Conservation (phyloP, 768 basidiomycete genomes). For the Suillus subalutaceus region DNA sequence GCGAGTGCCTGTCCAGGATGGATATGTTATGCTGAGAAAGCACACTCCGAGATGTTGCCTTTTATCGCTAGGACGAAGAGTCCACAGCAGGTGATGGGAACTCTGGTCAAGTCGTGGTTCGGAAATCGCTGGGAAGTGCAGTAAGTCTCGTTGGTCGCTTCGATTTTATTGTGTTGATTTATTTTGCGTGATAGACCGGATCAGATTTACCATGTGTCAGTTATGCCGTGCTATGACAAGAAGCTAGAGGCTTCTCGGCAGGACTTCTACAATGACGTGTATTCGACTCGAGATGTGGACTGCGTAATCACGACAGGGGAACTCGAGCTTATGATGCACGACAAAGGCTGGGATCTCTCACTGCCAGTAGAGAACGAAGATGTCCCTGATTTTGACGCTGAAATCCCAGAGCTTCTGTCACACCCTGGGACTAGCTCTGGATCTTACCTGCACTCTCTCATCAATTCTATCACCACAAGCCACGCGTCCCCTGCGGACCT, state of each 20-base stretch:
- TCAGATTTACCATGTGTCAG: slow-evolving; percentile 92
- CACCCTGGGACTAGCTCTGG: slow-evolving; percentile 91
- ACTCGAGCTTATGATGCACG: slow-evolving; percentile 80
- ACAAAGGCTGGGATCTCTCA: slow-evolving; percentile 80
- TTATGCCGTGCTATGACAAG: slow-evolving; percentile 99
- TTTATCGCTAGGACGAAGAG: slow-evolving; percentile 89
- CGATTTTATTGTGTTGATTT: slow-evolving; percentile 9
- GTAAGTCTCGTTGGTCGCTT: slow-evolving; percentile 48
- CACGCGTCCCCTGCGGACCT: slow-evolving; percentile 52
- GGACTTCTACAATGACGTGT: slow-evolving; percentile 85
- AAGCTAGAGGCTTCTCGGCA: slow-evolving; percentile 96
- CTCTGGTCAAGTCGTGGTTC: slow-evolving; percentile 89
- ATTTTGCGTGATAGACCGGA: slow-evolving; percentile 58
- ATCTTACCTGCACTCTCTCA: slow-evolving; percentile 84
- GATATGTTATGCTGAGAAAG: slow-evolving; percentile 99
- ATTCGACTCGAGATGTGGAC: slow-evolving; percentile 91
- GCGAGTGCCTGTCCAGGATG: slow-evolving; percentile 98
- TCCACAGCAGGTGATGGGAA: slow-evolving; percentile 94
- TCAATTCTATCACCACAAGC: slow-evolving; percentile 52
- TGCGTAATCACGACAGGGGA: slow-evolving; percentile 98
- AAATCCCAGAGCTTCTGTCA: slow-evolving; percentile 71
- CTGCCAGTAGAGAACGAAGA: slow-evolving; percentile 56
- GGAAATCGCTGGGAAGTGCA: slow-evolving; percentile 62
- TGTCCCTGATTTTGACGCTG: slow-evolving; percentile 19
- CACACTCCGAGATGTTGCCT: slow-evolving; percentile 91